Base-by-base conservation (phyloP, 2,329 filamentous ascomycete species). In the Hortaea werneckii region DNA sequence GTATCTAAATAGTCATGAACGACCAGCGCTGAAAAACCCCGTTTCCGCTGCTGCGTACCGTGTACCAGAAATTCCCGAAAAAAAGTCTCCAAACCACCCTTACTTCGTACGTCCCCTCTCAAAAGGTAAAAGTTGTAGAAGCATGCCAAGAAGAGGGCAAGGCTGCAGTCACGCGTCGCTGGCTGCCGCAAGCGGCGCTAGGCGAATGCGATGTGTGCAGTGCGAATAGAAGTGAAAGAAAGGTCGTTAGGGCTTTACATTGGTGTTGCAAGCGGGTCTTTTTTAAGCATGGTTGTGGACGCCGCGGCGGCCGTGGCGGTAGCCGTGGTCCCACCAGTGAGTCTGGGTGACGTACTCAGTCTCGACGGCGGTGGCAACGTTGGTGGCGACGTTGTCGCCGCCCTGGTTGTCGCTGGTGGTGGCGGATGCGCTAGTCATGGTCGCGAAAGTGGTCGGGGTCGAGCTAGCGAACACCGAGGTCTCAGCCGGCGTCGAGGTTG, bases 281-380 rank as follows among this genome's bases (percentile, higher is more conserved):
- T 20, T 35, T 35, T 57, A 45, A 27, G 51, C 48, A 43, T 60
- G 58, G 47, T 45, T 48, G 49, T 58, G 58, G 53, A 27, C 27
- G 13, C 60, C 56, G 20, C 20, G 20, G 20, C 20, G 20, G n/a
- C 32, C 32, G 48, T 56, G 50, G 55, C 58, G 57, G 27, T 59
- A 54, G 49, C 54, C 49, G 32, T 35, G 32, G 32, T 35, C n/a
- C 11, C 26, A 12, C 45, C 27, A 49, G 45, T 44, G 48, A 38
- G 56, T 58, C 26, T 48, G 53, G 34, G 54, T 59, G 29, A 54
- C 56, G 37, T 55, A 50, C 37, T 57, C 50, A 32, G 58, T 62
- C 37, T 52, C 57, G 34, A 52, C 46, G 40, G 47, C 50, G 8
- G 55, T 58, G 44, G 32, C 32, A 35, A n/a, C 32, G 8, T 35